Conservation (phyloP, 2,329 filamentous ascomycete genomes). For the Colletotrichum theobromicola region DNA sequence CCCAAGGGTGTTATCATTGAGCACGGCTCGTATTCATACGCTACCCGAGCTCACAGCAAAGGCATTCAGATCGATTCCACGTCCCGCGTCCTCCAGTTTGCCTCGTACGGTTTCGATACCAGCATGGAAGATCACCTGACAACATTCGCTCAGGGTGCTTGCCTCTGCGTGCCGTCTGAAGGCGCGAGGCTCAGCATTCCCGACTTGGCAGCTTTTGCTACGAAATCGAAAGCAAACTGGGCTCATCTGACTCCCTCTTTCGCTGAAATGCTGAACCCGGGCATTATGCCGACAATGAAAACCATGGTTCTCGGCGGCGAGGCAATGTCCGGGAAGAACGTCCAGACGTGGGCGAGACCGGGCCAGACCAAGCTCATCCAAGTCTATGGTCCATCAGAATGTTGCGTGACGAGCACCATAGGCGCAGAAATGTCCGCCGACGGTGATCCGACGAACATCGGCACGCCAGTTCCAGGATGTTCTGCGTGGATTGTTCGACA, state of each 20-base stretch:
- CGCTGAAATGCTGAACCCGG: slow-evolving; percentile 47
- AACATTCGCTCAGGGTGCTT: slow-evolving; percentile 61
- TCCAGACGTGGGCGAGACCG: slow-evolving; percentile 49
- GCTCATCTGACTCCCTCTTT: slow-evolving; percentile 56
- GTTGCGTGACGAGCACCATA: slow-evolving; percentile 38
- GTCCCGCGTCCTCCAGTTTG: slow-evolving; percentile 43
- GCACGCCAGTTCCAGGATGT: slow-evolving; percentile 28
- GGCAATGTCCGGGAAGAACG: slow-evolving; percentile 55
- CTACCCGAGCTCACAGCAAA: not conserved
- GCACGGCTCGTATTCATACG: slow-evolving; percentile 24
- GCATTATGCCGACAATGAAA: slow-evolving; percentile 48
- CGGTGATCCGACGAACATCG: slow-evolving; percentile 44
- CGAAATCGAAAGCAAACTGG: slow-evolving; percentile 43
- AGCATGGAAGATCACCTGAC: slow-evolving; percentile 57
- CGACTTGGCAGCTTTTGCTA: slow-evolving; percentile 30
- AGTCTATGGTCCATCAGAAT: slow-evolving; percentile 59
- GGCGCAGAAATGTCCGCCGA: slow-evolving; percentile 35
- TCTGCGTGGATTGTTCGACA: slow-evolving; percentile 21
- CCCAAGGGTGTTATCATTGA: slow-evolving; percentile 19
- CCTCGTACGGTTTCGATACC: slow-evolving; percentile 58
- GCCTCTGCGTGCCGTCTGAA: slow-evolving; percentile 61
- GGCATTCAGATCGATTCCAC: not conserved
- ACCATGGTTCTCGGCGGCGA: slow-evolving; percentile 56
- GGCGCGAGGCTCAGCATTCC: slow-evolving; percentile 46
- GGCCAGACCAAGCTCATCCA: slow-evolving; percentile 44